phyloP scores from a whole-genome alignment of 495 filamentous ascomycete species.

The Daldinia decipiens region DNA sequence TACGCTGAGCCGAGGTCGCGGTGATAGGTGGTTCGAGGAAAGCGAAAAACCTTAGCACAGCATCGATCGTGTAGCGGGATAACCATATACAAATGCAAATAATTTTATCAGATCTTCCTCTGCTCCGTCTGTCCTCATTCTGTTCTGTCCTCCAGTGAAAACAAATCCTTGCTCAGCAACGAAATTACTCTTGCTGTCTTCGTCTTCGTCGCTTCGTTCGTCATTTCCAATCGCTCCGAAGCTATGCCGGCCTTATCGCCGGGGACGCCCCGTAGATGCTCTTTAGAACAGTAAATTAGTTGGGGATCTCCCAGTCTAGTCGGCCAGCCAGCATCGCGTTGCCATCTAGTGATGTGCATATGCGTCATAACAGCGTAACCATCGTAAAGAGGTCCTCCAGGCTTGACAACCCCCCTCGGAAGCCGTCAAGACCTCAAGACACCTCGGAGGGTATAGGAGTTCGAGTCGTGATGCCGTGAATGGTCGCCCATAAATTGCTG shows the following conservation, averaged over 20 bases:
- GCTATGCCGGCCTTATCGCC: conserved; percentile 32
- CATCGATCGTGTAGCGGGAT: conserved; percentile 19
- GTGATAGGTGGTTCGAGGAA: conserved; percentile 28
- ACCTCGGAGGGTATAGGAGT: conserved; percentile 51
- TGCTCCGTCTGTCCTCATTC: conserved; percentile 37
- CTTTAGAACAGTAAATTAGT: conserved; percentile 47
- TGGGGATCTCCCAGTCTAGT: conserved; percentile 35
- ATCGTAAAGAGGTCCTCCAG: conserved; percentile 49
- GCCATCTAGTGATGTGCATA: conserved; percentile 48
- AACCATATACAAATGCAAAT: conserved; percentile 47
- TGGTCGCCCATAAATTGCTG: conserved; percentile 52
- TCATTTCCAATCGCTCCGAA: conserved; percentile 46
- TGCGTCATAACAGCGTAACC: conserved; percentile 52
- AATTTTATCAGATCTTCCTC: conserved; percentile 43
- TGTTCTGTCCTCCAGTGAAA: conserved; percentile 45
- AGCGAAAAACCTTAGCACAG: conserved; percentile 35
- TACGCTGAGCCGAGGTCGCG: conserved; percentile 25
- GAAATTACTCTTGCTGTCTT: conserved; percentile 41
- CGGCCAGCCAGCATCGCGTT: conserved; percentile 44
- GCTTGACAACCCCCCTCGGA: conserved; percentile 37
- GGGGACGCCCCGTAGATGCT: conserved; percentile 36
- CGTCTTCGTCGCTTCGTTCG: conserved; percentile 45
- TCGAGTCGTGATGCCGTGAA: conserved; percentile 52
- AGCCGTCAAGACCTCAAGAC: conserved; percentile 43
- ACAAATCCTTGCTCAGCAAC: conserved; percentile 41